These are phyloP conservation scores for Fonsecaea pedrosoi DNA, from an alignment of 2,329 filamentous ascomycete species.

Conservation along the genomic window DNA sequence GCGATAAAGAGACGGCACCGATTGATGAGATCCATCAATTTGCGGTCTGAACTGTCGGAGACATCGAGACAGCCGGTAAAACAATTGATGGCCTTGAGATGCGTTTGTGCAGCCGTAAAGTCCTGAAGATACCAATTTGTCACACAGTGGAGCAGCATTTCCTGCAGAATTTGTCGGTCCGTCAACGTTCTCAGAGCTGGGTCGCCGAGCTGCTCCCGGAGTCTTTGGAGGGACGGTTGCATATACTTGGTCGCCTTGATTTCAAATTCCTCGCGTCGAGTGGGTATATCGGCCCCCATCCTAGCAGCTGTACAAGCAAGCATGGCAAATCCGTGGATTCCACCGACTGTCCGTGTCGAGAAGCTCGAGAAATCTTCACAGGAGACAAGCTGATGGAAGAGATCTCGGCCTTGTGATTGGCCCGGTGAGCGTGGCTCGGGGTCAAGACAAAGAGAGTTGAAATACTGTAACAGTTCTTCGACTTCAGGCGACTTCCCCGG, in stretches of 20 bases:
- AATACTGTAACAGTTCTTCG: conserved; percentile 19
- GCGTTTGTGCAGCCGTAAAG: conserved; percentile 14
- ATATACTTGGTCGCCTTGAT: conserved; percentile 20
- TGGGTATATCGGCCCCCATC: conserved; percentile 13
- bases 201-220: conserved; percentile 16
- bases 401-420: conserved; percentile 5
- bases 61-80: conserved; percentile 18
- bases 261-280: conserved; percentile 18
- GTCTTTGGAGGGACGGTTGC: conserved; percentile 17
- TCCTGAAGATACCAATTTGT: conserved; percentile 23
- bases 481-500: conserved; percentile 4
- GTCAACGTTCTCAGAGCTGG: conserved; percentile 14
- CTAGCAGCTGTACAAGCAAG: conserved; percentile 18
- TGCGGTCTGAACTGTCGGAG: conserved; percentile 7
- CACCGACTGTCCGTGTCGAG: neutral
- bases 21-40: conserved; percentile 18
- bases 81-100: conserved; percentile 15
- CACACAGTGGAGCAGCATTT: conserved; percentile 23
- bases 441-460: conserved; percentile 2
- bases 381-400: conserved; percentile 16
- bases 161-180: conserved; percentile 18
- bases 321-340: conserved; percentile 14
- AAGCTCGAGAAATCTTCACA: conserved; percentile 7
- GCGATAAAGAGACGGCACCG: conserved; percentile 9
- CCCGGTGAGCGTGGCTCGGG: neutral